Evolutionary conservation across 2,329 filamentous ascomycete species (phyloP), one percentile per base, ranked within the genome.

Genomic region (Penicillium janthinellum): DNA sequence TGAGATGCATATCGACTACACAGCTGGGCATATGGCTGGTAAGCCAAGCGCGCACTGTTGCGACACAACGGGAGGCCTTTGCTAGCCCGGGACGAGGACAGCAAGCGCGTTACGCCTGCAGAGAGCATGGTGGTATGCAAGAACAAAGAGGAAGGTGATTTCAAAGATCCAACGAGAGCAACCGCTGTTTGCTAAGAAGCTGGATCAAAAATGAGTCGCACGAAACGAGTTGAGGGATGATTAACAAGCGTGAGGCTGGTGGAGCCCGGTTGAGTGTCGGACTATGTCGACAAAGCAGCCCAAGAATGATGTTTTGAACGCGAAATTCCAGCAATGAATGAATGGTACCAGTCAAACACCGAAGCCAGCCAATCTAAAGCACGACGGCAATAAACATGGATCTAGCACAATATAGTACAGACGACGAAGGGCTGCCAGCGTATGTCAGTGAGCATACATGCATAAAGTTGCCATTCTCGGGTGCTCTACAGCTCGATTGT

Each of bases 61-160:
- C 37, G 37, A 28, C 60, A 39, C 5, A 57, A 25, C 31, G 48
- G 45, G 25, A 56, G 59, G 31, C 49, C 53, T 39, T 56, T 58
- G 35, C 50, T 42, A 8, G 57, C 58, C 37, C 61, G 59, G 3
- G 54, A 17, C 54, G 62, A 28, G 20, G 57, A 50, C 55, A 64
- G 35, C 56, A 45, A 42, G 25, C 60, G 56, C 6, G 34, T 38
- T 47, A 48, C 57, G 25, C 48, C 48, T 51, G 52, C 42, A 42
- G 57, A 51, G 47, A 67, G 45, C 66, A 68, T 68, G 54, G 54
- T 63, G 56, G 28, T 48, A 61, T 35, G 45, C 54, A 15, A 52
- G 48, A 25, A 37, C 17, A 62, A 48, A 60, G 8, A 8, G 50
- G 20, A 60, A 39, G 50, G 47, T 48, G n/a, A 17, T 48, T 14